These are phyloP conservation scores for Saccharomyces hybrid DNA, from an alignment of 1,139 yeast genomes.

Conservation along the genomic window DNA sequence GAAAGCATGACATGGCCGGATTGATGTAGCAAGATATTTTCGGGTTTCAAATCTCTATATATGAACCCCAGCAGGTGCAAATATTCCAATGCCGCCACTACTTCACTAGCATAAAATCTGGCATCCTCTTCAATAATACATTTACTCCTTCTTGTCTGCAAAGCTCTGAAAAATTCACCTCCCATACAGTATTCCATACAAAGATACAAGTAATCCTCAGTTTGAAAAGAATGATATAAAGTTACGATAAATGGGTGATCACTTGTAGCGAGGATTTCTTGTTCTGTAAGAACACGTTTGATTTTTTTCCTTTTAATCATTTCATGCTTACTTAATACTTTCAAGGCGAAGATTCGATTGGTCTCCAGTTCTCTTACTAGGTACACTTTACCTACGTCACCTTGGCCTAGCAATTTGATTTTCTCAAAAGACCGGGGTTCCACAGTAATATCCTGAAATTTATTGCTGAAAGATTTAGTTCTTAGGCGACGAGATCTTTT, in stretches of 20 bases:
- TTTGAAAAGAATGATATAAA: constrained; percentile 90
- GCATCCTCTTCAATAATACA: constrained; percentile 87
- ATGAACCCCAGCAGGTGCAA: constrained; percentile 94
- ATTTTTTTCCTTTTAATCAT: constrained; percentile 93
- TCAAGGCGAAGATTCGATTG: constrained; percentile 81
- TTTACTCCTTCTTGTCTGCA: constrained; percentile 83
- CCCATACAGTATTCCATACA: constrained; percentile 99
- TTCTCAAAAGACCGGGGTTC: constrained; percentile 84
- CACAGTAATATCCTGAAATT: constrained; percentile 70
- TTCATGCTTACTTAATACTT: constrained; percentile 79
- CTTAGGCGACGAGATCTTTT: constrained; percentile 41
- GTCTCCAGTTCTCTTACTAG: constrained; percentile 76
- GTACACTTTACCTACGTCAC: constrained; percentile 96
- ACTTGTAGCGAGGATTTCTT: constrained; percentile 88
- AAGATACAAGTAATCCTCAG: constrained; percentile 82
- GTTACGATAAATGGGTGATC: constrained; percentile 97
- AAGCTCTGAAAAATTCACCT: constrained; percentile 94
- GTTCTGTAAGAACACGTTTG: constrained; percentile 91
- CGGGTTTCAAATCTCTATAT: constrained; percentile 91
- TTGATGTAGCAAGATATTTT: constrained; percentile 83
- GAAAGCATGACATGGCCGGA: constrained; percentile 97
- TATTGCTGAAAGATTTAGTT: constrained; percentile 47
- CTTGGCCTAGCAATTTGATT: constrained; percentile 81
- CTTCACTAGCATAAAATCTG: constrained; percentile 91
- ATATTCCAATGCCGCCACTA: constrained; percentile 95